These are phyloP conservation scores for Picea engelmannii DNA, from an alignment of 83 land plant species.

Conservation along the genomic window DNA sequence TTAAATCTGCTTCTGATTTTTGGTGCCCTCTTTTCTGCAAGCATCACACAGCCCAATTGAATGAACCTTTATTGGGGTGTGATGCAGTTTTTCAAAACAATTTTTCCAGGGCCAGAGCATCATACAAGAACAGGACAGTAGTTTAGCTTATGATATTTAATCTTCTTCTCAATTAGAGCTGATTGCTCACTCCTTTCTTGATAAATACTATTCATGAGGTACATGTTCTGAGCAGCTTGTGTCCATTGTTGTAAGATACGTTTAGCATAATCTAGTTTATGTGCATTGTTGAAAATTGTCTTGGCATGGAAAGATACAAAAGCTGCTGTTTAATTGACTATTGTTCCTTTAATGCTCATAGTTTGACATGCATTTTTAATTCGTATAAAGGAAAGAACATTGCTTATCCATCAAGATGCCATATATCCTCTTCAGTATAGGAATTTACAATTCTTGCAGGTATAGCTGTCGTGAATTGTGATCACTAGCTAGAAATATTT, in stretches of 20 bases:
- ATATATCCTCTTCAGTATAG: not conserved
- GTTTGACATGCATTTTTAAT: not conserved
- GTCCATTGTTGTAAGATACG: not conserved
- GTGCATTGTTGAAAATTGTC: slow-evolving; percentile 3
- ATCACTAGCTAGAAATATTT: not conserved
- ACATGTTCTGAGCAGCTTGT: slow-evolving; percentile 1
- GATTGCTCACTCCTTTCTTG: not conserved
- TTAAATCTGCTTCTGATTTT: not conserved
- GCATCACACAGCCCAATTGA: slow-evolving; percentile 8
- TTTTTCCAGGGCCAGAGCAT: not conserved
- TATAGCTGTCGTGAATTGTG: not conserved
- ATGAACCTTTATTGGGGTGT: slow-evolving; percentile 11
- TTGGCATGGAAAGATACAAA: not conserved
- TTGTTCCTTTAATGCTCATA: slow-evolving; percentile 3
- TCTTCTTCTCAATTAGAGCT: not conserved
- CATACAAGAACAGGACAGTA: slow-evolving; percentile 7
- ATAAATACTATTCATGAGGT: not conserved
- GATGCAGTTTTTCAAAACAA: not conserved
- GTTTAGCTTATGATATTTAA: slow-evolving; percentile 1
- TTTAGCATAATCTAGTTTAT: not conserved
- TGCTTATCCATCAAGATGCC: not conserved
- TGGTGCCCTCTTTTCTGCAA: slow-evolving; percentile 8
- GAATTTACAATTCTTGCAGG: not conserved
- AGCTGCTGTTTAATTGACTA: slow-evolving; percentile 1
- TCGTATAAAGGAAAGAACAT: not conserved